These are phyloP conservation scores for Fusarium fracticaudum DNA, from an alignment of 2,329 filamentous ascomycete species.

Conservation along the genomic window DNA sequence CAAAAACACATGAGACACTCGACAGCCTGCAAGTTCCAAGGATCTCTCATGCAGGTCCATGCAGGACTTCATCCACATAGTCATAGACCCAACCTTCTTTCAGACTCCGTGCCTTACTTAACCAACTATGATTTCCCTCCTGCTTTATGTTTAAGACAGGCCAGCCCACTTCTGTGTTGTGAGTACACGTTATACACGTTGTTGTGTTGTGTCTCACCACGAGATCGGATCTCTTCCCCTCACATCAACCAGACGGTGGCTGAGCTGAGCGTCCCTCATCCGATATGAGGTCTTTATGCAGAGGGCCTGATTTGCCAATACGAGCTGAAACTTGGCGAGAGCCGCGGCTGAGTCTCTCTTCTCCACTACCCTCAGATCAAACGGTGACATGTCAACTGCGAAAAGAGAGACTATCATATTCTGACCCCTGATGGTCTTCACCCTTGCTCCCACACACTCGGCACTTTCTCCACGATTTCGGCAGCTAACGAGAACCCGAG, in stretches of 20 bases:
- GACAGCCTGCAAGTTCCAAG: constrained; percentile 6
- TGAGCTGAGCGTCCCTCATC: constrained; percentile 9
- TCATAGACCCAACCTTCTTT: neutral
- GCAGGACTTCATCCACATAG: constrained; percentile 3
- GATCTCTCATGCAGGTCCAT: constrained; percentile 7
- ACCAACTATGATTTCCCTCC: neutral
- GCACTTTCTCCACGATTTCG: constrained; percentile 27
- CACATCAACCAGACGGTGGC: constrained; percentile 13
- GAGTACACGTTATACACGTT: constrained; percentile 10
- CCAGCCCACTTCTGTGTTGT: neutral
- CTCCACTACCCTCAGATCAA: constrained; percentile 3
- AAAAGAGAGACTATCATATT: constrained; percentile 23
- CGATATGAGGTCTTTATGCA: constrained; percentile 10
- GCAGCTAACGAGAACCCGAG: constrained; percentile 21
- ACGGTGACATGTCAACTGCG: constrained; percentile 23
- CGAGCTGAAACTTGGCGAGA: neutral
- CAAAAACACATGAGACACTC: neutral
- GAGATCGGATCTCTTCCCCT: constrained; percentile 3
- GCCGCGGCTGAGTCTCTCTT: neutral
- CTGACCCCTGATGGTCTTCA: constrained; percentile 10
- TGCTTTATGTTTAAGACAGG: constrained; percentile 12
- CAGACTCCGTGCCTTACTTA: neutral
- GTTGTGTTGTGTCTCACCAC: constrained; percentile 23
- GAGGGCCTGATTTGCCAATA: neutral
- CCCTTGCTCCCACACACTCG: constrained; percentile 9